These are phyloP conservation scores for Aureobasidium sp. DNA, from an alignment of 2,329 filamentous ascomycete species.

Conservation along the genomic window DNA sequence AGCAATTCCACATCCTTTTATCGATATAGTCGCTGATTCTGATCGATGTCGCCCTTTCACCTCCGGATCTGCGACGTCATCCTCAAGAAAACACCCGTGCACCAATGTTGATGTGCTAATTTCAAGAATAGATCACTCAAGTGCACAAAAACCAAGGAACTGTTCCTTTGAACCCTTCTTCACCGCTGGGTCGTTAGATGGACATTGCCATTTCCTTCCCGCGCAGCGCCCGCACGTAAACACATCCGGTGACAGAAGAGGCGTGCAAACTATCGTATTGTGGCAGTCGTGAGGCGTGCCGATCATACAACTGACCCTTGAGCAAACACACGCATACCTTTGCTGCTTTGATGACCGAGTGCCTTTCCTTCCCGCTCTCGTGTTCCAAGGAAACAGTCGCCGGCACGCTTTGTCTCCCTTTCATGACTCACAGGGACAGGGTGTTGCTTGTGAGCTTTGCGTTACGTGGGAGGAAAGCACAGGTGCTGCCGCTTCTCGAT, in stretches of 20 bases:
- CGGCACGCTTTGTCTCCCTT: neutral
- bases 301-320: neutral
- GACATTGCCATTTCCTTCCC: neutral
- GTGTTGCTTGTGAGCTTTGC: neutral
- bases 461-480: too few species aligned
- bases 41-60: neutral
- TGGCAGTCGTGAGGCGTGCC: neutral
- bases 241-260: neutral
- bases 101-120: neutral
- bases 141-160: constrained; percentile 2
- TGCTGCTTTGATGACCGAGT: neutral
- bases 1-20: neutral
- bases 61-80: constrained; percentile 12
- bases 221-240: neutral
- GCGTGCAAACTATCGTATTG: neutral
- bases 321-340: neutral
- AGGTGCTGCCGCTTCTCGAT: neutral
- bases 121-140: neutral
- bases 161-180: neutral
- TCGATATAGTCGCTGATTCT: neutral
- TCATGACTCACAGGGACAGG: neutral
- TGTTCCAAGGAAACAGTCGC: neutral
- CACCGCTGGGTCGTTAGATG: neutral
- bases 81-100: neutral
- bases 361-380: neutral